Evolutionary conservation across 2,329 filamentous ascomycete genomes (phyloP).

Genomic region (Fusarium sp.): DNA sequence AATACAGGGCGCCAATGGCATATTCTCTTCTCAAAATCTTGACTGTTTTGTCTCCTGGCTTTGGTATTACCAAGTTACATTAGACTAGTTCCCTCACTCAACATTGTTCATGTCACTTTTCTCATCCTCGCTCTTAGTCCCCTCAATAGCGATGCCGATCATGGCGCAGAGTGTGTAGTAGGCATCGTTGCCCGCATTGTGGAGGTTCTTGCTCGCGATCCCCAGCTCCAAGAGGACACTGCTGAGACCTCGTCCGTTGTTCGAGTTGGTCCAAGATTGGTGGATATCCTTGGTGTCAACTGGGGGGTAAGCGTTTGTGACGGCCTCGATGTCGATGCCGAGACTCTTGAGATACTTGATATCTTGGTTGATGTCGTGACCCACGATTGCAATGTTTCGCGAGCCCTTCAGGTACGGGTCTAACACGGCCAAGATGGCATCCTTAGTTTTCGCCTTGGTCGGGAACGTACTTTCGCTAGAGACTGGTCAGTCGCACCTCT

Average conservation of each 20-base stretch:
- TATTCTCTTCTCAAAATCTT: slow-evolving; percentile 43
- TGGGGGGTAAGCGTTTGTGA: slow-evolving; percentile 68
- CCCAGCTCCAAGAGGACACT: slow-evolving; percentile 73
- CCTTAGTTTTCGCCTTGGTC: slow-evolving; percentile 48
- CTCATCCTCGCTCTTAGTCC: slow-evolving; percentile 36
- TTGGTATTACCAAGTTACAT: not conserved
- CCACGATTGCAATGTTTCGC: slow-evolving; percentile 78
- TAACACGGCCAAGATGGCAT: slow-evolving; percentile 54
- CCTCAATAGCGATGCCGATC: slow-evolving; percentile 60
- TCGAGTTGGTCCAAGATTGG: slow-evolving; percentile 68
- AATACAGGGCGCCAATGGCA: slow-evolving; percentile 38
- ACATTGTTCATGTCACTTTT: slow-evolving; percentile 23
- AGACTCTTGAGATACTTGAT: slow-evolving; percentile 74
- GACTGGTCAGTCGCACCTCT: slow-evolving; percentile 14
- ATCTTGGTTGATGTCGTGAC: slow-evolving; percentile 78
- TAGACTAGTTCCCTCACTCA: slow-evolving; percentile 15
- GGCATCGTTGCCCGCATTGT: slow-evolving; percentile 91
- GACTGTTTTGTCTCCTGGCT: not conserved
- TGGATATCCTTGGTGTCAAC: slow-evolving; percentile 82
- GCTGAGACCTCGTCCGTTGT: slow-evolving; percentile 67
- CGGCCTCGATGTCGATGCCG: slow-evolving; percentile 70
- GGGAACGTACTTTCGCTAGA: slow-evolving; percentile 59
- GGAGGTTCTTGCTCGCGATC: slow-evolving; percentile 74
- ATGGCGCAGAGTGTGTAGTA: slow-evolving; percentile 82
- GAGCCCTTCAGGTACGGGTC: slow-evolving; percentile 44